phyloP scores from a whole-genome alignment of 78 protist genomes.

The Creolimax fragrantissima region DNA sequence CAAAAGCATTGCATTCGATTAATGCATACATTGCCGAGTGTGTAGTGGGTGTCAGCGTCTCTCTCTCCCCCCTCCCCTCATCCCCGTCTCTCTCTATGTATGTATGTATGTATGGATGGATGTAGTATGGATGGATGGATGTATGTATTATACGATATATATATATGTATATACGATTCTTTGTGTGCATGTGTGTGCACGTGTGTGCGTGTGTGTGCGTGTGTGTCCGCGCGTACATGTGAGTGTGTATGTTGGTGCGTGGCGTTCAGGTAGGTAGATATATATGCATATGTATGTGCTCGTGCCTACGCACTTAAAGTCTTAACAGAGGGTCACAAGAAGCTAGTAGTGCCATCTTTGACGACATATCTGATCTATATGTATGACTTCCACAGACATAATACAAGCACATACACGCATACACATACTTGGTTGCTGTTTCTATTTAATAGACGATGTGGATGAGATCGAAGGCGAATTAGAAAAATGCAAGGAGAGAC shows the following conservation, averaged over 20 bases:
- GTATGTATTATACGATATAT: background rate
- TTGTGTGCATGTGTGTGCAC: background rate
- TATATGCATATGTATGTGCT: background rate
- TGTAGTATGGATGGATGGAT: too few species aligned
- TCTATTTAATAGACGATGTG: background rate
- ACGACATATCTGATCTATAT: background rate
- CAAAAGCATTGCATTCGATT: too few species aligned
- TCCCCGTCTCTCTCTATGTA: too few species aligned
- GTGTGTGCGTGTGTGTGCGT: background rate
- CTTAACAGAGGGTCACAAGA: background rate
- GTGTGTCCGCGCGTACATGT: background rate
- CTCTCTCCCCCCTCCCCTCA: too few species aligned
- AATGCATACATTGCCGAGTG: too few species aligned
- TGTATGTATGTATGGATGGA: too few species aligned
- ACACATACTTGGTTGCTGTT: background rate
- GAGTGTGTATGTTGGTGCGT: background rate
- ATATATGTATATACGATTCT: background rate
- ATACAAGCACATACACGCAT: background rate
- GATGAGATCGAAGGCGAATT: background rate
- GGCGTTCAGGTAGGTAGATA: background rate
- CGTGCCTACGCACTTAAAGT: background rate
- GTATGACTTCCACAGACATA: background rate
- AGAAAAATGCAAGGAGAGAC: background rate
- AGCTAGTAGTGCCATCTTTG: too few species aligned
- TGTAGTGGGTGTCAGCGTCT: too few species aligned